Evolutionary conservation across 2,329 filamentous ascomycete genomes (phyloP), one percentile per base, ranked within the genome.

Genomic region (Talaromyces rugulosus): DNA sequence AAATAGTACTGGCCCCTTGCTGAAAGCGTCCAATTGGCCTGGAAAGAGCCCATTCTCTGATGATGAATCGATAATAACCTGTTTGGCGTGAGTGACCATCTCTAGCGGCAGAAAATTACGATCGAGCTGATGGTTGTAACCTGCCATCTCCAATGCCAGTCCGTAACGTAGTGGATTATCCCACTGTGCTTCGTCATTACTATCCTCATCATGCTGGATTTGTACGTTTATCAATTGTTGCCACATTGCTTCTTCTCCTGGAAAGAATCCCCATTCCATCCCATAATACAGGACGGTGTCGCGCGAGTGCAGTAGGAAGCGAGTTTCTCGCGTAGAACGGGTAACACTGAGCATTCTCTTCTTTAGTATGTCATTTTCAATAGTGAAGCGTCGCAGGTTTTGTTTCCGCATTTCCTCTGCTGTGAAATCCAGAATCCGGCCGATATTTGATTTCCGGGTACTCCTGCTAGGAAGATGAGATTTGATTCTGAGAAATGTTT

Each of bases 1-100:
- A 56, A 66, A 66, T 8, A 66, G 59, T 5, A 30, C 59, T 33
- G 63, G 59, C 31, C 65, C 63, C 42, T 65, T 65, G 28, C 61
- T 63, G 34, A 59, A 59, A 31, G 28, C 44, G 9, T 65, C 58
- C 33, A 66, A 23, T 50, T 64, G 62, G 5, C 63, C 65, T 9
- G 65, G 63, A 30, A 64, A 65, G 23, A 66, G 63, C 4, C 65
- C 65, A 59, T 64, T 66, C n/a, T 63, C 63, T 14, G 65, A 66
- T 7, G 63, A 66, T 16, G 65, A 66, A 18, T 57, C 53, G n/a
- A 62, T 23, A 34, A 66, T 53, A n/a, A 65, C 36, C 12, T 58
- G 23, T 40, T 60, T 62, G 28, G 63, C 60, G 59, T 63, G 61
- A 16, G 18, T 27, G 28, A 27, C 27, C 27, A 54, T 23, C 28